Evolutionary conservation across 2,329 filamentous ascomycete species (phyloP).

Genomic region (Claviceps sp.): DNA sequence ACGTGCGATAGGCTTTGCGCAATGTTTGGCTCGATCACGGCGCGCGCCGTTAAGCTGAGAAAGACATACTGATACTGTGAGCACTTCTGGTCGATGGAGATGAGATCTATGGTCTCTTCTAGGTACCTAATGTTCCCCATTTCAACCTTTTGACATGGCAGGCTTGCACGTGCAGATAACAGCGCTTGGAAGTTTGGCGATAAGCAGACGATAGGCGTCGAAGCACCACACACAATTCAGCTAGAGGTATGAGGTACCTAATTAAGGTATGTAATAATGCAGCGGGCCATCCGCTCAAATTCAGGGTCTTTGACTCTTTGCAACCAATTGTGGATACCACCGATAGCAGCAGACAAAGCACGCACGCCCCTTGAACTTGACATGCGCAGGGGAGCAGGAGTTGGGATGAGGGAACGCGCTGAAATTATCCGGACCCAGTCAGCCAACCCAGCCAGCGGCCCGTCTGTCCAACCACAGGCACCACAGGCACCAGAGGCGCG

Average conservation of each 20-base stretch:
- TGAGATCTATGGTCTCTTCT: too few relatives aligned
- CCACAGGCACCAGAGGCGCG: background rate
- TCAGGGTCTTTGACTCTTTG: background rate
- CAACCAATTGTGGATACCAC: background rate
- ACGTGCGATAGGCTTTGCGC: background rate
- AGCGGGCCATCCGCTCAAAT: background rate
- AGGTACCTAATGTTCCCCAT: too few relatives aligned
- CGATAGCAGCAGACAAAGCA: too few relatives aligned
- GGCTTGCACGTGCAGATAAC: background rate
- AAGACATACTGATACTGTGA: background rate
- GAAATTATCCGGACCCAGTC: background rate
- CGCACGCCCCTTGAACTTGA: too few relatives aligned
- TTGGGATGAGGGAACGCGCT: background rate
- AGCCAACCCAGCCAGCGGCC: background rate
- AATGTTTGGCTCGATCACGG: background rate
- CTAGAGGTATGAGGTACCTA: too few relatives aligned
- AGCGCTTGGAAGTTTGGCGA: background rate
- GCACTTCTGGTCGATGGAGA: background rate
- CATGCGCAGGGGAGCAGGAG: too few relatives aligned
- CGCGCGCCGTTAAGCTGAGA: background rate
- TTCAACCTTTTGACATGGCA: too few relatives aligned
- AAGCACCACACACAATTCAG: too few relatives aligned
- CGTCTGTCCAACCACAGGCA: slow-evolving; percentile 4
- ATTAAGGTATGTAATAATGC: too few relatives aligned
- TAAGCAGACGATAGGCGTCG: background rate